A percentile compares a stretch with the other conserved stretches of the same genome.
phyloP scores from a whole-genome alignment of 2,329 filamentous ascomycete genomes.

The Fusarium floridanum region DNA sequence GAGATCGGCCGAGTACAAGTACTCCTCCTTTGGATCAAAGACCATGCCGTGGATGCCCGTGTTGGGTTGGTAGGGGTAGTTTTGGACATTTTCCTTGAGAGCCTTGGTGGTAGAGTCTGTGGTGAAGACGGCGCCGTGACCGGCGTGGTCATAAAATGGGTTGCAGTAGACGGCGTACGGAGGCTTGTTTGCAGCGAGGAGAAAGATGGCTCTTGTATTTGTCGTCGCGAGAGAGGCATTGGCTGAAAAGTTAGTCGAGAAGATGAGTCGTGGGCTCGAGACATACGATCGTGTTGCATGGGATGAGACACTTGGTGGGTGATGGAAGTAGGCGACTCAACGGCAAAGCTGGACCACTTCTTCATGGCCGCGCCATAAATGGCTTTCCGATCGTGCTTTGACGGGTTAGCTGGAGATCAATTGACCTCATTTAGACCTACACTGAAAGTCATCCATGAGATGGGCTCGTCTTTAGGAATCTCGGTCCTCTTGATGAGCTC shows the following conservation, averaged over 20 bases:
- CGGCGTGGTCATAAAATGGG: slow-evolving; percentile 89
- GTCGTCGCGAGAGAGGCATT: slow-evolving; percentile 76
- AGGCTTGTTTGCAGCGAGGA: slow-evolving; percentile 81
- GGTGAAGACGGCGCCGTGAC: slow-evolving; percentile 82
- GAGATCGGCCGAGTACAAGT: slow-evolving; percentile 84
- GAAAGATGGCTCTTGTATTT: slow-evolving; percentile 90
- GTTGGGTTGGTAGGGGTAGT: slow-evolving; percentile 77
- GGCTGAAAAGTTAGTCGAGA: slow-evolving; percentile 58
- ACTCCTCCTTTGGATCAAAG: slow-evolving; percentile 79
- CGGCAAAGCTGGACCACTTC: slow-evolving; percentile 87
- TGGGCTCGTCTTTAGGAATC: slow-evolving; percentile 86
- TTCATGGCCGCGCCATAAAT: slow-evolving; percentile 95
- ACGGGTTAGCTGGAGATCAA: slow-evolving; percentile 4
- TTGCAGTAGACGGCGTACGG: slow-evolving; percentile 90
- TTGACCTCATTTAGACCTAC: slow-evolving; percentile 57
- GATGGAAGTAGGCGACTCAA: slow-evolving; percentile 82
- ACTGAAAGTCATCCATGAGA: slow-evolving; percentile 94
- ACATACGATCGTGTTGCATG: slow-evolving; percentile 80
- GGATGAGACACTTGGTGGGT: slow-evolving; percentile 80
- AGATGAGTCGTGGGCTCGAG: background rate
- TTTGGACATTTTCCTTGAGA: slow-evolving; percentile 76
- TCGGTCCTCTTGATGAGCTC: slow-evolving; percentile 83
- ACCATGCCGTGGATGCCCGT: slow-evolving; percentile 87
- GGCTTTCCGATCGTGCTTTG: slow-evolving; percentile 81
- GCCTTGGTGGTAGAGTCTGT: slow-evolving; percentile 65